Percentiles rank a stretch among this genome's conserved stretches.
Conservation (phyloP, 306 rosid genomes). For the Acacia confusa region DNA sequence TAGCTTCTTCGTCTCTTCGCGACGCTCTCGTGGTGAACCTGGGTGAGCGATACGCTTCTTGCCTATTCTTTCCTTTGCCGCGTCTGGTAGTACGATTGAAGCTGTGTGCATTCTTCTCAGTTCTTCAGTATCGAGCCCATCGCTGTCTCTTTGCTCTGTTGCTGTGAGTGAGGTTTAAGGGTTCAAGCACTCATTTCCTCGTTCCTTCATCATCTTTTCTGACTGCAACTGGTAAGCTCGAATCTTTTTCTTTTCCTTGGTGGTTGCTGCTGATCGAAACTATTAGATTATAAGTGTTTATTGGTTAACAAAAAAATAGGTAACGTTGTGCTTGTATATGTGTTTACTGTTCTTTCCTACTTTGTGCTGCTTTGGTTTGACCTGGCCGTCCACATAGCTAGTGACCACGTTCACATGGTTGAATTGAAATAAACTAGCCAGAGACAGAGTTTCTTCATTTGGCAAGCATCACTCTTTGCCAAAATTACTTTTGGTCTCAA, state of each 20-base stretch:
- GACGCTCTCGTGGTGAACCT: neutral
- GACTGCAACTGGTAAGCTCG: neutral
- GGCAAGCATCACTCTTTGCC: no score
- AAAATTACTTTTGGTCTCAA: no score
- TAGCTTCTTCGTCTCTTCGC: no score
- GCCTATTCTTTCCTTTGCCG: no score
- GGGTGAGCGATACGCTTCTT: no score
- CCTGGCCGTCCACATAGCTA: no score
- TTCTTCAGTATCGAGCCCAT: no score
- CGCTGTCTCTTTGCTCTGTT: neutral
- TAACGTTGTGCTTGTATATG: no score
- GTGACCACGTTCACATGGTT: neutral
- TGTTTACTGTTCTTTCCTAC: no score
- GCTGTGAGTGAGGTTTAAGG: neutral
- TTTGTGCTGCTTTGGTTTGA: no score
- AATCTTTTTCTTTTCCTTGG: neutral
- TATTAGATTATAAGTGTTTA: neutral
- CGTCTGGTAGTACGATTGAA: no score
- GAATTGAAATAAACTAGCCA: neutral
- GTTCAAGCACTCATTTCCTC: neutral
- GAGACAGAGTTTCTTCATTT: neutral
- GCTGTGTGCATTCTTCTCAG: no score
- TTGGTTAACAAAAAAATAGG: neutral
- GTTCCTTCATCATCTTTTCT: neutral
- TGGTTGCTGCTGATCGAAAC: neutral